A percentile compares a stretch with the other conserved stretches of the same genome.
phyloP scores from a whole-genome alignment of 2,329 filamentous ascomycete species.

The Aureobasidium melanogenum region DNA sequence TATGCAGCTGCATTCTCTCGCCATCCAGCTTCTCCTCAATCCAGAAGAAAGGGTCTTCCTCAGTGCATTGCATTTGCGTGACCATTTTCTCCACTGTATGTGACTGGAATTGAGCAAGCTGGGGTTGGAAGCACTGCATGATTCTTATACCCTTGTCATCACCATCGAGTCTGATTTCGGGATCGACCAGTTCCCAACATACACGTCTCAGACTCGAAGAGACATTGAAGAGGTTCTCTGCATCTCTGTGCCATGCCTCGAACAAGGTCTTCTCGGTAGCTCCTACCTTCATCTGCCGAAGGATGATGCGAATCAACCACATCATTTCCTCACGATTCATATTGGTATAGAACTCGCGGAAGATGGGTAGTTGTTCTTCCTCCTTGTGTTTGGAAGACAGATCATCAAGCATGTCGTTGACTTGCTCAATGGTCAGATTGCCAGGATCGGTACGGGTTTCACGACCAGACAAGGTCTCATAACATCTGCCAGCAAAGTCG shows the following conservation, averaged over 20 bases:
- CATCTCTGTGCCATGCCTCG: constrained; percentile 50
- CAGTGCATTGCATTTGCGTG: constrained; percentile 53
- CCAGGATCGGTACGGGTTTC: constrained; percentile 66
- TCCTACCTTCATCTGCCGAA: constrained; percentile 66
- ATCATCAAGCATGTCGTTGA: constrained; percentile 76
- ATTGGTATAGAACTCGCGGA: constrained; percentile 72
- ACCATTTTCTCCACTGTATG: constrained; percentile 75
- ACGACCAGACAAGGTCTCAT: constrained; percentile 75
- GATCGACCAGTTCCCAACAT: constrained; percentile 86
- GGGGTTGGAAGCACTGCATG: constrained; percentile 95
- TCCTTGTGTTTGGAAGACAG: constrained; percentile 69
- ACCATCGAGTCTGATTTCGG: constrained; percentile 60
- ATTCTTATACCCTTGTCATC: constrained; percentile 67
- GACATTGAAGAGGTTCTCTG: constrained; percentile 62
- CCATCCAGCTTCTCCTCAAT: constrained; percentile 97
- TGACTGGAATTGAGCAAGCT: constrained; percentile 87
- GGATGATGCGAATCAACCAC: constrained; percentile 90
- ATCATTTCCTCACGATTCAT: constrained; percentile 93
- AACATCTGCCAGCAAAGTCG: constrained; percentile 86
- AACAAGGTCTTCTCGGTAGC: constrained; percentile 86
- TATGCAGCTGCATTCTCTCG: constrained; percentile 94
- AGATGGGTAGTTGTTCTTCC: constrained; percentile 71
- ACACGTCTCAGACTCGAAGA: constrained; percentile 84
- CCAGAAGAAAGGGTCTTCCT: constrained; percentile 75
- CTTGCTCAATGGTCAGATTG: constrained; percentile 76